These are phyloP conservation scores for Torulaspora indica DNA, from an alignment of 805 yeast species.

Conservation along the genomic window DNA sequence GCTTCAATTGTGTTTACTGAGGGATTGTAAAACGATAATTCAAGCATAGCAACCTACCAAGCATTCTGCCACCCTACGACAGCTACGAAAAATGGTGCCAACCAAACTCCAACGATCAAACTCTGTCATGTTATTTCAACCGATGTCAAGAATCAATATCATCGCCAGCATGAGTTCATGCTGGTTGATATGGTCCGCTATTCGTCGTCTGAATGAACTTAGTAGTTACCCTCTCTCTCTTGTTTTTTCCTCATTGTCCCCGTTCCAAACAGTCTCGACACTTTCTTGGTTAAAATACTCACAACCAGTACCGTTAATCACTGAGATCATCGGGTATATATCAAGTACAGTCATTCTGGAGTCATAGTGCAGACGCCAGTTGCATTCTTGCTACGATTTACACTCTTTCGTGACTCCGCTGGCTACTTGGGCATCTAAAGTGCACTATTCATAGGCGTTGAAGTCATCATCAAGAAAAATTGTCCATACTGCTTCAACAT, in stretches of 20 bases:
- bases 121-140: not conserved
- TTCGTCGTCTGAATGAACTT: not conserved
- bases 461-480: not conserved
- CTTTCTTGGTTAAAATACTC: not conserved
- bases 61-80: not conserved
- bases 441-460: not conserved
- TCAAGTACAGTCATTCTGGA: not conserved
- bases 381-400: not conserved
- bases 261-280: slow-evolving; percentile 5
- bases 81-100: no score
- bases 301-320: not conserved
- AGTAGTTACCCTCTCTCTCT: slow-evolving; percentile 9
- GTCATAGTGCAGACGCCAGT: not conserved
- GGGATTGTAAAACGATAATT: no score
- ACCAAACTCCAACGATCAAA: not conserved
- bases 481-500: not conserved
- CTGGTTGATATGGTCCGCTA: slow-evolving; percentile 4
- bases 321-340: not conserved
- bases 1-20: no score
- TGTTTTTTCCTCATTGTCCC: slow-evolving; percentile 4
- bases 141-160: slow-evolving; percentile 1
- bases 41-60: not conserved
- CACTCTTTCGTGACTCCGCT: not conserved
- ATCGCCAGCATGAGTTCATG: slow-evolving; percentile 7
- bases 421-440: not conserved